Evolutionary conservation across 2,329 filamentous ascomycete genomes (phyloP), one percentile per base, ranked within the genome.

Genomic region (Aurifilum marmelostoma): DNA sequence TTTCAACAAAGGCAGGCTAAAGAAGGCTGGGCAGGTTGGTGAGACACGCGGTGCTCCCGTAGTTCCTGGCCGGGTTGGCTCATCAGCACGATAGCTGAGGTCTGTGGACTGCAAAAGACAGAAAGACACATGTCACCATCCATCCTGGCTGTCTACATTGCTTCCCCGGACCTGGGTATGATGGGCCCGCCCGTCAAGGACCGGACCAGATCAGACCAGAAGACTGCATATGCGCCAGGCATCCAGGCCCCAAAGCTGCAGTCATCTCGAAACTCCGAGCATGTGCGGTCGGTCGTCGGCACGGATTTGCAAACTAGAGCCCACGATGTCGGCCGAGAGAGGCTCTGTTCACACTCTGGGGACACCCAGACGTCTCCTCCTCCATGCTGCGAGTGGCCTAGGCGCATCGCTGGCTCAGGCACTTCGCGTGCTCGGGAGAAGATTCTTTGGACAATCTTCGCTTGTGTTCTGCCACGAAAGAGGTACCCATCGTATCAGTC

Each of bases 221-320:
- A 43, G 18, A 24, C 54, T 60, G 50, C 8, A 32, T 21, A 37
- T 47, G 54, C 54, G 37, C 34, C 47, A 58, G 41, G 32, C 54
- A 43, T 21, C 24, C 24, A n/a, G 37, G n/a, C 60, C n/a, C 24
- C 21, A 11, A n/a, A 63, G 14, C 5, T 27, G 24, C 37, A 32
- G 37, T 14, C 27, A 47, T 18, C 54, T 66, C 64, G 64, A 61
- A 61, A 27, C 24, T 37, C 39, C 56, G 37, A 66, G 64, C 27
- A 24, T 60, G 37, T 37, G 24, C 52, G 56, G 7, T 59, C 64
- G 64, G 54, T 18, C 54, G 61, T 47, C 39, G 39, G 37, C 18
- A 63, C 34, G 39, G 34, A 63, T 5, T 43, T 39, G 56, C 34
- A 54, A 54, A 11, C 24, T n/a, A 16, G 14, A 7, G 50, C 24